Evolutionary conservation across 2,329 filamentous ascomycete species (phyloP).

Genomic region (Talaromyces marneffei): DNA sequence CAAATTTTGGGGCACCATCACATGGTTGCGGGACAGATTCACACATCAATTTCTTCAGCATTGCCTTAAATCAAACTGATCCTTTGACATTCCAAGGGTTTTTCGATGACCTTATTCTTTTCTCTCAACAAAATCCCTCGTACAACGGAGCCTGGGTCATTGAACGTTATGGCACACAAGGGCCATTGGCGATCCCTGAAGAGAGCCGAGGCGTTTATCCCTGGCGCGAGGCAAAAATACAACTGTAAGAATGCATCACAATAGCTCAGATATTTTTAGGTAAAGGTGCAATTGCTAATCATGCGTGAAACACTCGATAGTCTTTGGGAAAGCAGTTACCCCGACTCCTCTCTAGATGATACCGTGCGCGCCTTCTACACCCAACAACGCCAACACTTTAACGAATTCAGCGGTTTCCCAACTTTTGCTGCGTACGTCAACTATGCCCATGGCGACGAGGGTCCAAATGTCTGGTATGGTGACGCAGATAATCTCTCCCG

Average conservation of each 20-base stretch:
- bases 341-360: slow-evolving; percentile 5
- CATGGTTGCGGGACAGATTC: neutral
- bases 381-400: slow-evolving; percentile 11
- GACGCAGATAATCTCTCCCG: slow-evolving; percentile 20
- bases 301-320: neutral
- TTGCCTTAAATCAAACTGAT: slow-evolving; percentile 9
- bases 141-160: slow-evolving; percentile 7
- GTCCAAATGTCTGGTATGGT: slow-evolving; percentile 20
- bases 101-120: slow-evolving; percentile 8
- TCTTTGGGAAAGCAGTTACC: slow-evolving; percentile 6
- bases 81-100: slow-evolving; percentile 6
- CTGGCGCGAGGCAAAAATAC: slow-evolving; percentile 10
- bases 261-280: no score
- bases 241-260: neutral
- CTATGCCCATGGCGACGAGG: slow-evolving; percentile 28
- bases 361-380: slow-evolving; percentile 6
- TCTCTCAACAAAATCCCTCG: slow-evolving; percentile 7
- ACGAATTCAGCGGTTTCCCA: slow-evolving; percentile 10
- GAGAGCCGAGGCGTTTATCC: slow-evolving; percentile 10
- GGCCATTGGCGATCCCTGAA: slow-evolving; percentile 1
- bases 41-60: slow-evolving; percentile 8
- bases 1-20: neutral
- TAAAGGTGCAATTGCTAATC: neutral
- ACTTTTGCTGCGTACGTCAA: slow-evolving; percentile 22
- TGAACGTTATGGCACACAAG: slow-evolving; percentile 10